phyloP scores from a whole-genome alignment of 768 basidiomycete species.

The Holtermannia corniformis region DNA sequence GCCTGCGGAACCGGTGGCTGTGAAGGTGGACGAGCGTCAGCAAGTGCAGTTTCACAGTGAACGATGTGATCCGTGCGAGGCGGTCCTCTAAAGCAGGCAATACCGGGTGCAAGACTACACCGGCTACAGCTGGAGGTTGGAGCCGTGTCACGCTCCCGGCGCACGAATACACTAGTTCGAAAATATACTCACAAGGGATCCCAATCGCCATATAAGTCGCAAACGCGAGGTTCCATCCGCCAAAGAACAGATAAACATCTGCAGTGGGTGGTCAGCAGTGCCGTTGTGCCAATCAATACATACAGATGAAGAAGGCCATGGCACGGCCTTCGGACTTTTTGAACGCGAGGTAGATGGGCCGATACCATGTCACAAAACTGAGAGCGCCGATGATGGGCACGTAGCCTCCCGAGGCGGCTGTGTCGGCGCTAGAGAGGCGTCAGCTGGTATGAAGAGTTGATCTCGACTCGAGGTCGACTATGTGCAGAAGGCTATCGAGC shows the following conservation, averaged over 20 bases:
- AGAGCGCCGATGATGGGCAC: conserved; percentile 62
- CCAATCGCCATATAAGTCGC: conserved; percentile 92
- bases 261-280: neutral
- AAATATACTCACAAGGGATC: conserved; percentile 51
- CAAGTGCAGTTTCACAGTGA: no score
- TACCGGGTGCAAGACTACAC: no score
- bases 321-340: conserved; percentile 61
- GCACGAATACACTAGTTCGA: neutral
- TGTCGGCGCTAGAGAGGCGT: conserved; percentile 25
- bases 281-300: conserved; percentile 11
- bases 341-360: conserved; percentile 94
- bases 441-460: neutral
- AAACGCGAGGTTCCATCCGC: conserved; percentile 88
- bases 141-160: no score
- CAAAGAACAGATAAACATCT: conserved; percentile 97
- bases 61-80: no score
- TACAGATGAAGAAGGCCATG: conserved; percentile 41
- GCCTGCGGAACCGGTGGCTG: conserved; percentile 78
- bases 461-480: no score
- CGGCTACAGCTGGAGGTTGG: no score
- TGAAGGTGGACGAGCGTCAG: neutral
- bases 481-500: no score
- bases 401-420: conserved; percentile 46
- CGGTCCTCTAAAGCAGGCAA: no score
- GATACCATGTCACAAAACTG: conserved; percentile 92